Conservation (phyloP, 2,329 filamentous ascomycete species). For the Microascus cirrosus region DNA sequence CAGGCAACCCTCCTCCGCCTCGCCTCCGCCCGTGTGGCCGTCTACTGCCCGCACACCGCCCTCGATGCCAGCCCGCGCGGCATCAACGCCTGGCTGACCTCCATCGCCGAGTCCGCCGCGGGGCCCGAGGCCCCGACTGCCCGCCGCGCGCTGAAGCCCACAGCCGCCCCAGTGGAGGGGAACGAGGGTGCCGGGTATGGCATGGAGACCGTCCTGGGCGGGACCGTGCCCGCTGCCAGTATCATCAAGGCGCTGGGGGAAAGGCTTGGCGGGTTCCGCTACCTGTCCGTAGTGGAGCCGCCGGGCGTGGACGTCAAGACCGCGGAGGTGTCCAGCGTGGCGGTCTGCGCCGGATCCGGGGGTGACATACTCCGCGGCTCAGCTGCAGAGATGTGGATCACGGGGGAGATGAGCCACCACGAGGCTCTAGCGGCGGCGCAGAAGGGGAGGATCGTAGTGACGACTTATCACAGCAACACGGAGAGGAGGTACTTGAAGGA, state of each 20-base stretch:
- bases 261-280: conserved; percentile 52
- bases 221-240: conserved; percentile 24
- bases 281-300: conserved; percentile 37
- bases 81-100: conserved; percentile 88
- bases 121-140: conserved; percentile 1
- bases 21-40: conserved; percentile 77
- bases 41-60: conserved; percentile 93
- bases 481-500: conserved; percentile 72
- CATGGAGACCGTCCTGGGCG: conserved; percentile 29
- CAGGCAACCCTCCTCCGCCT: conserved; percentile 76
- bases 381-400: conserved; percentile 72
- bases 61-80: conserved; percentile 78
- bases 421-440: conserved; percentile 81
- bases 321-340: conserved; percentile 53
- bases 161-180: conserved; percentile 26
- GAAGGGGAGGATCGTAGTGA: conserved; percentile 70
- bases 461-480: conserved; percentile 86
- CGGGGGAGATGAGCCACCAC: conserved; percentile 89
- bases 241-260: conserved; percentile 47
- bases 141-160: conserved; percentile 33
- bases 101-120: conserved; percentile 56
- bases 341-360: conserved; percentile 84
- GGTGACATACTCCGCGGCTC: conserved; percentile 61
- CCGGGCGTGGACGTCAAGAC: conserved; percentile 31
- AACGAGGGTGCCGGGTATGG: conserved; percentile 42